These are phyloP conservation scores for Blastocystis sp. DNA, from an alignment of 352 stramenopile genomes.

Conservation along the genomic window DNA sequence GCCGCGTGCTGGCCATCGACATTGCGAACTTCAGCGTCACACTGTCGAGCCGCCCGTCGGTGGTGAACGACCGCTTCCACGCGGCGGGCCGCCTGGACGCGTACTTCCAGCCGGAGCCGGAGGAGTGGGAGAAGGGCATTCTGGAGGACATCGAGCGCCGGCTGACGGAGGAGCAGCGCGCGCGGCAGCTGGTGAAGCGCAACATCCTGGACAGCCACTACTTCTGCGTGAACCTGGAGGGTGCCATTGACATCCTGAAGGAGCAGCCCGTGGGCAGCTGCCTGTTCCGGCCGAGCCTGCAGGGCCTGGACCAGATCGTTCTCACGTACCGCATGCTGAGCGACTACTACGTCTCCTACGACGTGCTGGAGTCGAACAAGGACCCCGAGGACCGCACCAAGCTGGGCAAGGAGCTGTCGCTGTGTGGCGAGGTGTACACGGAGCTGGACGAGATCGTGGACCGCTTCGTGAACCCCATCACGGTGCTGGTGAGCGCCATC, in stretches of 20 bases:
- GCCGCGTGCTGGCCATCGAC: conserved; percentile 43
- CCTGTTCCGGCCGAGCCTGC: conserved; percentile 50
- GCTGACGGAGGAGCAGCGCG: conserved; percentile 2
- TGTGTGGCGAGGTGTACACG: conserved; percentile 39
- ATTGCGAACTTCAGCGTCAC: conserved; percentile 1
- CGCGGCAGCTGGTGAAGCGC: conserved; percentile 39
- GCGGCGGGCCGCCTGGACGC: not conserved
- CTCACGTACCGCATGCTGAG: conserved; percentile 34
- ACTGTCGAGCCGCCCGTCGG: not conserved
- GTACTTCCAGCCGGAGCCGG: conserved; percentile 42
- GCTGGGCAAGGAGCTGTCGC: conserved; percentile 3
- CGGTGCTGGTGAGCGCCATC: conserved; percentile 7
- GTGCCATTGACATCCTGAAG: conserved; percentile 12
- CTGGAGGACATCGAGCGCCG: not conserved
- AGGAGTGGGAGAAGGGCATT: conserved; percentile 19
- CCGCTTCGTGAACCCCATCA: conserved; percentile 16
- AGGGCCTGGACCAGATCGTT: conserved; percentile 24
- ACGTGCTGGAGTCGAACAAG: conserved; percentile 45
- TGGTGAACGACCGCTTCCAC: not conserved
- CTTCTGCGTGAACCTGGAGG: conserved; percentile 25
- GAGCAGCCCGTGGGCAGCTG: conserved; percentile 42
- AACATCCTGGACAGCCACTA: conserved; percentile 34
- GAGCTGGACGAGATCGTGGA: conserved; percentile 61
- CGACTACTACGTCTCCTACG: conserved; percentile 21
- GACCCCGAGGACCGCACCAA: conserved; percentile 23